A percentile compares a stretch with the other conserved stretches of the same genome.
Conservation (phyloP, 148 eudicot species). For the Arctostaphylos glauca region DNA sequence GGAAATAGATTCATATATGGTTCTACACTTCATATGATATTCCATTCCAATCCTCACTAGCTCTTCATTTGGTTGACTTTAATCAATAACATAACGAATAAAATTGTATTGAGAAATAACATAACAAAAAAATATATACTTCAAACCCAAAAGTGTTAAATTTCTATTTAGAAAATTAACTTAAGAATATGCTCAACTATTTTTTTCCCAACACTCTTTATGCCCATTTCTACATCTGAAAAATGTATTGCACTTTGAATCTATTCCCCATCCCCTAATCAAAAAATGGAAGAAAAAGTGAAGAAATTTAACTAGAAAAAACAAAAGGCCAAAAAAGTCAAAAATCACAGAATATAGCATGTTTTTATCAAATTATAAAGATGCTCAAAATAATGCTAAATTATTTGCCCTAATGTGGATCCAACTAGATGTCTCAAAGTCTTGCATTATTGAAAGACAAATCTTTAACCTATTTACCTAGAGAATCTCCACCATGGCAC, state of each 20-base stretch:
- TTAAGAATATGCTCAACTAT: neutral
- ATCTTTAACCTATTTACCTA: neutral
- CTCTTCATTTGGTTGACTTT: too few relatives aligned
- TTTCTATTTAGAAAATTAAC: too few relatives aligned
- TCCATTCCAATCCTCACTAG: too few relatives aligned
- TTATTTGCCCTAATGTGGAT: neutral
- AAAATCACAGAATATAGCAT: neutral
- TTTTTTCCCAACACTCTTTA: neutral
- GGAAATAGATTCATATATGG: too few relatives aligned
- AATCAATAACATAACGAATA: too few relatives aligned
- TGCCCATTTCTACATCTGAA: neutral
- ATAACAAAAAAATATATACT: too few relatives aligned
- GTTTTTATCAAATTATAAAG: neutral
- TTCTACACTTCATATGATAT: too few relatives aligned
- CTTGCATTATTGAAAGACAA: neutral
- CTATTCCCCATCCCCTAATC: neutral
- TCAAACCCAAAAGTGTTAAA: too few relatives aligned
- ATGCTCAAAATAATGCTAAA: conserved; percentile 10
- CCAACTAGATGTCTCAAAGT: neutral
- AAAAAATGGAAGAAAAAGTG: neutral
- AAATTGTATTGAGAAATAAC: too few relatives aligned
- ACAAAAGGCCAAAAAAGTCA: neutral
- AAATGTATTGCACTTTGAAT: neutral
- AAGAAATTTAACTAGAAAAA: neutral
- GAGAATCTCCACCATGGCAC: neutral